Evolutionary conservation across 2,329 filamentous ascomycete species (phyloP), one percentile per base, ranked within the genome.

Genomic region (Aspergillus ochraceoroseus): DNA sequence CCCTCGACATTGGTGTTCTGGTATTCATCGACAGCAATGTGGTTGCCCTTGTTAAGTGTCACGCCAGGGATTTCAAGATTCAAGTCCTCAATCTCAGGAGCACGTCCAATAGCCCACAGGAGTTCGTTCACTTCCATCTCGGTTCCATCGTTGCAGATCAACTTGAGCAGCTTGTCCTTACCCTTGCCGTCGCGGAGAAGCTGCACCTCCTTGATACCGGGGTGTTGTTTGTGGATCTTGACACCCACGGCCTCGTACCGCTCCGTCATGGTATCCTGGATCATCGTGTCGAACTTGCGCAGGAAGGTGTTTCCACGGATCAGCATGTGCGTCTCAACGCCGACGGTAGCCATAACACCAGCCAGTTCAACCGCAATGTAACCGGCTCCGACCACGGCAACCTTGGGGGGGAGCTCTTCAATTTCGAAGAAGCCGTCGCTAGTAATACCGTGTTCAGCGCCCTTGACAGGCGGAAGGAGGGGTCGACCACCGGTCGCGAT

Each of bases 321-420:
- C 53, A 73, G 73, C 64, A 74, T 62, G 55, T 73, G 70, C 2
- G 69, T 70, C 47, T 73, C 70, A 9, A 71, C 70, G 11, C 71
- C 68, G 26, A 71, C 59, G 2, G 71, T 67, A 39, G 70, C 66
- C 59, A 73, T 57, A 28, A 74, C 69, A 41, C 72, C 72, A 2
- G 72, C 71, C 50, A 75, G 53, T 51, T 74, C 71, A 25, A 74
- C 70, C 4, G 70, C 68, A 38, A 74, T 73, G 48, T 74, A 74
- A 4, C 72, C 72, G 6, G 70, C 70, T 12, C 72, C 72, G 8
- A 73, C 69, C 38, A 74, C 67, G 9, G 70, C 71, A 38, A 73
- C 56, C 54, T 71, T 74, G 42, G 65, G 69, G 0, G 71, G 71
- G 11, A 73, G 54, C n/a, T 70, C 63, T 46, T 73, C 70, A 13